Conservation (phyloP, 768 basidiomycete species). For the Galerina marginata region DNA sequence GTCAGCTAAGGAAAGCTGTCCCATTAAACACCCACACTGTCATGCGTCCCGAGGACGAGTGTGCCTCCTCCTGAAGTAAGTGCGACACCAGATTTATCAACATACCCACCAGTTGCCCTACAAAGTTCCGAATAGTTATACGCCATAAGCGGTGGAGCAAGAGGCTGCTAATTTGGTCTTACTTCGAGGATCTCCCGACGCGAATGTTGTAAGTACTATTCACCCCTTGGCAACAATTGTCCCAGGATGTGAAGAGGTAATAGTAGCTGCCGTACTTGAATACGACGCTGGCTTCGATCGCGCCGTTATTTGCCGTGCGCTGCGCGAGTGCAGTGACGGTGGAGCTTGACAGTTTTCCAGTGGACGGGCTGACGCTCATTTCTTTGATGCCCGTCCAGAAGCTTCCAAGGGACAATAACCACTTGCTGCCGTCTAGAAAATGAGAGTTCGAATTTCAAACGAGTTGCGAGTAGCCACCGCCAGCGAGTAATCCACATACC, state of each 20-base stretch:
- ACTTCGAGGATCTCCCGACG: constrained; percentile 55
- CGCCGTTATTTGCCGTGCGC: constrained; percentile 48
- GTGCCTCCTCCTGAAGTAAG: constrained; percentile 57
- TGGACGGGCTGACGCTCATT: constrained; percentile 43
- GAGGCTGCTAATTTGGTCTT: constrained; percentile 8
- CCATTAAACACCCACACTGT: constrained; percentile 35
- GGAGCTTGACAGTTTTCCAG: constrained; percentile 44
- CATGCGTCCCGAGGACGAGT: constrained; percentile 51
- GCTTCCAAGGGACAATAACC: constrained; percentile 57
- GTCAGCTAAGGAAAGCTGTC: no score
- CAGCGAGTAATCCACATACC: constrained; percentile 20
- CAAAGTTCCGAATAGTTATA: neutral
- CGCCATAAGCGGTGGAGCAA: no score
- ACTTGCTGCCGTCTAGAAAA: constrained; percentile 42
- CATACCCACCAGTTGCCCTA: constrained; percentile 50
- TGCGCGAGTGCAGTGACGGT: constrained; percentile 49
- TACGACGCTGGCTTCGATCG: constrained; percentile 55
- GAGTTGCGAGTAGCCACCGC: neutral
- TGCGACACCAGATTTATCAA: constrained; percentile 51
- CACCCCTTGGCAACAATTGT: constrained; percentile 54
- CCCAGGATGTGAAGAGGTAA: constrained; percentile 64
- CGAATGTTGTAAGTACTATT: constrained; percentile 65
- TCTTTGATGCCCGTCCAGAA: constrained; percentile 63
- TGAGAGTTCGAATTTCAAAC: neutral
- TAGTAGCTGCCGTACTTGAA: constrained; percentile 50